Base-by-base conservation (phyloP, 139 green algal genomes). In the Ettlia oleoabundans region DNA sequence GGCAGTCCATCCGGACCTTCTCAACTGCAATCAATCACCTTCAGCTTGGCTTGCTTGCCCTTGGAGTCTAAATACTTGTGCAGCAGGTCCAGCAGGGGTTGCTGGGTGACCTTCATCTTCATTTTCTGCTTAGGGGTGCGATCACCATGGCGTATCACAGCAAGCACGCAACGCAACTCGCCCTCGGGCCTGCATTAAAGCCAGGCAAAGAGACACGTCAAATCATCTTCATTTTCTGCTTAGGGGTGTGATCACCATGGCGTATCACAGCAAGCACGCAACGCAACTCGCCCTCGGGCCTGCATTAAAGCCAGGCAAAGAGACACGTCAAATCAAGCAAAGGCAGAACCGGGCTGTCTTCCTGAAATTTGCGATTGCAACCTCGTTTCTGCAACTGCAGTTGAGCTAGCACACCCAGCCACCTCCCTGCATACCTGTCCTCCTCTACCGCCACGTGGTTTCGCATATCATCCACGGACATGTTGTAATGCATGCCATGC, bases 121-220 rank as follows among this genome's bases (percentile, higher is more conserved):
- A 99, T 93, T 89, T 99, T 99, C 83, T 99, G 95, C 86, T 99
- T 99, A n/a, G 97, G 97, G 7, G 97, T 99, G 65, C 97, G 92
- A 89, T 99, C 97, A 1, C 93, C 90, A 78, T 92, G 87, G 5
- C 97, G 88, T 2, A 98, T 89, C 41, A 99, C 93, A 0, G 95
- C 95, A 67, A 99, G 90, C 41, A 99, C 95, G 85, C 94, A 98
- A 13, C 97, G 90, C 81, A 99, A 89, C 92, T 99, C 96, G 73
- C 96, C 92, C 18, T 81, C 82, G 30, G 78, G 40, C 47, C 71
- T 66, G 71, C 51, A 13, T 32, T n/a, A 41, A 22, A 55, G 41
- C 26, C 9, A 32, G 6, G 42, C 21, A 35, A 37, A 22, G 35
- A 72, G 65, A 22, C 22, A 26, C 53, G 53, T 22, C 53, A 64